A percentile compares a stretch with the other conserved stretches of the same genome.
These are phyloP conservation scores for Oryza coarctata DNA, from an alignment of 176 grass and related monocot species.

Conservation along the genomic window DNA sequence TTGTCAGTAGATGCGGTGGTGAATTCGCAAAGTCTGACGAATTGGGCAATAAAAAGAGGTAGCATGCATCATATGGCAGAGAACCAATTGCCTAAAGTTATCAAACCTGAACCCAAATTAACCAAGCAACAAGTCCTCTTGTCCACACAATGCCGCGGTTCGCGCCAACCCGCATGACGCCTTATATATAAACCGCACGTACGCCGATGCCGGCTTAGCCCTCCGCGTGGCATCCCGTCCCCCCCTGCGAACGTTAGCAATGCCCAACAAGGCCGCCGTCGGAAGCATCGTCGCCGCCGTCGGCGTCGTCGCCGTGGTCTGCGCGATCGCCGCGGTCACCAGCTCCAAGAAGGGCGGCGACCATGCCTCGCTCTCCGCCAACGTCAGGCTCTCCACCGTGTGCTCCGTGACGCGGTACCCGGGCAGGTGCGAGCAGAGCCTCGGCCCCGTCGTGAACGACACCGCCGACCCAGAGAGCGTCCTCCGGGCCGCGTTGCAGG, in stretches of 20 bases:
- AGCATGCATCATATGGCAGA: neutral
- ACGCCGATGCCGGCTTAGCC: neutral
- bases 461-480: slow-evolving; percentile 45
- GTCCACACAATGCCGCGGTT: slow-evolving; percentile 37
- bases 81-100: slow-evolving; percentile 10
- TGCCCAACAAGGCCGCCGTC: slow-evolving; percentile 59
- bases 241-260: slow-evolving; percentile 1
- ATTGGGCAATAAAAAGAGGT: neutral
- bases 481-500: slow-evolving; percentile 45
- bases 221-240: neutral
- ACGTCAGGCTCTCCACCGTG: slow-evolving; percentile 47
- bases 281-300: slow-evolving; percentile 56
- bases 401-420: slow-evolving; percentile 72
- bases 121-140: slow-evolving; percentile 24
- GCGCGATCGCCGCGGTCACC: slow-evolving; percentile 56
- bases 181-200: slow-evolving; percentile 17
- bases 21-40: neutral
- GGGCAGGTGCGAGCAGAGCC: slow-evolving; percentile 58
- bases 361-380: slow-evolving; percentile 9
- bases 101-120: slow-evolving; percentile 23
- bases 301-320: slow-evolving; percentile 64
- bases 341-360: slow-evolving; percentile 17
- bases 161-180: neutral
- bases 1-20: neutral
- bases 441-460: slow-evolving; percentile 44